A percentile compares a stretch with the other conserved stretches of the same genome.
Evolutionary conservation across 208 protist species (phyloP).

Genomic region (Acanthamoeba culbertsoni): DNA sequence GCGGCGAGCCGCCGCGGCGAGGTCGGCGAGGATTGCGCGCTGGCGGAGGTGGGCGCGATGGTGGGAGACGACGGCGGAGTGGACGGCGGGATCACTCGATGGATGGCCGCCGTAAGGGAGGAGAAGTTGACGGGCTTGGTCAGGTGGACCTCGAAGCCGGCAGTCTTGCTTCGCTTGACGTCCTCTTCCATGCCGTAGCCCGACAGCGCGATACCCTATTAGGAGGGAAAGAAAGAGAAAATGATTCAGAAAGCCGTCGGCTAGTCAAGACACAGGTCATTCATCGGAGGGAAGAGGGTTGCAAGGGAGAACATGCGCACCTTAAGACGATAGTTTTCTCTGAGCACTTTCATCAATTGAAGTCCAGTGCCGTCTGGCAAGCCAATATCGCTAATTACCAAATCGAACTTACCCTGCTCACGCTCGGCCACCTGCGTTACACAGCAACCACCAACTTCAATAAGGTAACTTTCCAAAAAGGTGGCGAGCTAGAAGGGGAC

Average conservation of each 20-base stretch:
- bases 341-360: neutral
- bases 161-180: neutral
- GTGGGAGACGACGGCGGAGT: neutral
- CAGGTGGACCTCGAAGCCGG: slow-evolving; percentile 44
- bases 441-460: neutral
- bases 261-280: too few relatives aligned
- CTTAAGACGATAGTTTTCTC: neutral
- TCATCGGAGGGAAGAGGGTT: too few relatives aligned
- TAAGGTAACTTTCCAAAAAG: neutral
- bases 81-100: slow-evolving; percentile 1
- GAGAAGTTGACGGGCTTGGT: slow-evolving; percentile 60
- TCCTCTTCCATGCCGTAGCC: slow-evolving; percentile 66
- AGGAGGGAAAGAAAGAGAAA: too few relatives aligned
- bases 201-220: slow-evolving; percentile 22
- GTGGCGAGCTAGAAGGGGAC: neutral
- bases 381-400: slow-evolving; percentile 55
- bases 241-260: too few relatives aligned
- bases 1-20: too few relatives aligned
- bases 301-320: too few relatives aligned
- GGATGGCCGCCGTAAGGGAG: neutral
- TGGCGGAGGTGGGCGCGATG: neutral
- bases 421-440: neutral
- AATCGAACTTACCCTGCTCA: slow-evolving; percentile 44
- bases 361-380: slow-evolving; percentile 41
- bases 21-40: neutral